Percentiles rank a stretch among this genome's conserved stretches.
phyloP scores from a whole-genome alignment of 192 early-diverging fungal species.

The Rhizophagus prolifer region DNA sequence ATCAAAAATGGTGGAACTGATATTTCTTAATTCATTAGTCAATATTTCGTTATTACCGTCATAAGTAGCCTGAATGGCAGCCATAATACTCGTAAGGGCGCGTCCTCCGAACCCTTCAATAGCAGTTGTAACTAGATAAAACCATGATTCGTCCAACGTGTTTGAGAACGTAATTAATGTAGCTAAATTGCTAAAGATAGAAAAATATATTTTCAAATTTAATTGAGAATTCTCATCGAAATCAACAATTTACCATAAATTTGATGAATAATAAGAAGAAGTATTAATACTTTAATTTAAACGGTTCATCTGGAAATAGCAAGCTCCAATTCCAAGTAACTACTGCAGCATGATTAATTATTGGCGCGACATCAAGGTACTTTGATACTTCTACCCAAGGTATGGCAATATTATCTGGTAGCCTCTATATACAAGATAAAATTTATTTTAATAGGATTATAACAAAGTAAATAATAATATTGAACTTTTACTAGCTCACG shows the following conservation, averaged over 20 bases:
- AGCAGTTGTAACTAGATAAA: conserved; percentile 88
- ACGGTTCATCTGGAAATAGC: conserved; percentile 77
- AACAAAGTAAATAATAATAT: background rate
- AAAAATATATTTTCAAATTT: background rate
- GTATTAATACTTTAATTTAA: conserved; percentile 59
- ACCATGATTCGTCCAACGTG: conserved; percentile 93
- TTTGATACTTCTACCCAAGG: conserved; percentile 80
- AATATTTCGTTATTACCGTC: conserved; percentile 50
- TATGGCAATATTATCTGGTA: conserved; percentile 77
- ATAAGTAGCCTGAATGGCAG: conserved; percentile 59
- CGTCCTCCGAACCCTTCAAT: conserved; percentile 83
- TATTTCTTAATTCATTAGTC: conserved; percentile 53
- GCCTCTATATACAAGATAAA: conserved; percentile 37
- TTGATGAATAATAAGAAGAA: background rate
- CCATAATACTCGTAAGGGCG: conserved; percentile 65
- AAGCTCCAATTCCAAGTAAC: conserved; percentile 90
- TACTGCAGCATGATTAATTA: conserved; percentile 83
- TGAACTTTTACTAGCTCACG: conserved; percentile 5
- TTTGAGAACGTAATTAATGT: conserved; percentile 84
- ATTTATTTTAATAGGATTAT: background rate
- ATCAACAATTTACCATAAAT: background rate
- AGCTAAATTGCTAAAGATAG: conserved; percentile 67
- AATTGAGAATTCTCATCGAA: background rate
- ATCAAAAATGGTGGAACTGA: conserved; percentile 54
- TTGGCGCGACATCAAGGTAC: conserved; percentile 79